These are phyloP conservation scores for Termitomyces sp. DNA, from an alignment of 768 basidiomycete genomes.

Conservation along the genomic window DNA sequence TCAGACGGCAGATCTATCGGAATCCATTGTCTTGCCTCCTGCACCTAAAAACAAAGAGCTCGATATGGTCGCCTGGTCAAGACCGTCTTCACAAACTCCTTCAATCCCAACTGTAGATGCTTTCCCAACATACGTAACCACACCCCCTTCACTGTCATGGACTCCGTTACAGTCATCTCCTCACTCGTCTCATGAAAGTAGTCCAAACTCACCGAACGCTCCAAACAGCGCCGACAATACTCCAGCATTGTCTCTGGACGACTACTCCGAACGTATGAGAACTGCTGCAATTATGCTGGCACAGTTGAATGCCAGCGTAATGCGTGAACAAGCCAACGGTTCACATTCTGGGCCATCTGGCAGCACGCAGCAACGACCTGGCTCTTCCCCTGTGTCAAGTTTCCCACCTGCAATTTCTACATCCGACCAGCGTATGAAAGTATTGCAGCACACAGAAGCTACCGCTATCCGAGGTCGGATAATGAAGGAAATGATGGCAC, in stretches of 20 bases:
- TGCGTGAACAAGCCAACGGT: constrained; percentile 42
- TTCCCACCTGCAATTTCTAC: constrained; percentile 14
- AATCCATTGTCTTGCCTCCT: constrained; percentile 77
- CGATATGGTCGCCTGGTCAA: constrained; percentile 81
- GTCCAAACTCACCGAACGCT: constrained; percentile 8
- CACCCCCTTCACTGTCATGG: constrained; percentile 5
- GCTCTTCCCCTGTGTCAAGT: constrained; percentile 41
- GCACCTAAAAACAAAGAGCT: constrained; percentile 86
- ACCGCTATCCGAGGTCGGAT: constrained; percentile 89
- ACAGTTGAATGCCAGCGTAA: constrained; percentile 82
- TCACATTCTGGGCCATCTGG: constrained; percentile 4
- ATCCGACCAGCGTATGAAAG: constrained; percentile 50
- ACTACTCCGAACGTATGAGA: constrained; percentile 98
- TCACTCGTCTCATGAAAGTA: constrained; percentile 4
- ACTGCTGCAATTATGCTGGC: constrained; percentile 98
- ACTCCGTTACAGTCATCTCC: constrained; percentile 2
- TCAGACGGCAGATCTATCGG: constrained; percentile 69
- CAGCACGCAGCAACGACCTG: constrained; percentile 3
- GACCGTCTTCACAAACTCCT: constrained; percentile 44
- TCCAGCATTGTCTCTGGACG: constrained; percentile 73
- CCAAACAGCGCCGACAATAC: constrained; percentile 11
- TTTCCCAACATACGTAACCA: constrained; percentile 10
- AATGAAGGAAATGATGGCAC: constrained; percentile 96
- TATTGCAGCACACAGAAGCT: constrained; percentile 73
- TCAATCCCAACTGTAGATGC: constrained; percentile 23